Base-by-base conservation (phyloP, 805 yeast genomes). In the Barnettozyma sucrosica region DNA sequence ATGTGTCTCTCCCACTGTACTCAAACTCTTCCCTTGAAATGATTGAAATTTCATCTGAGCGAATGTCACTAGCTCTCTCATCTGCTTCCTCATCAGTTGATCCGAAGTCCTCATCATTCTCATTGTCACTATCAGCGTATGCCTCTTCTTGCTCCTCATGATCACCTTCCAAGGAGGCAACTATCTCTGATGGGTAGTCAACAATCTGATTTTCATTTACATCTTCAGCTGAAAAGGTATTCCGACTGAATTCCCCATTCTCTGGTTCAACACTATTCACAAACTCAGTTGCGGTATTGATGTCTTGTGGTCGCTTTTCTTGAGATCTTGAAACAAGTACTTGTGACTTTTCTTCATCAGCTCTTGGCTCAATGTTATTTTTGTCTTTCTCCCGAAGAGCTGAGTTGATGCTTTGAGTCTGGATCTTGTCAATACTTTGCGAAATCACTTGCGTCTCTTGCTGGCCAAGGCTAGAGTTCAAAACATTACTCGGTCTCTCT, bases 1-100 rank as follows among this genome's bases (percentile, higher is more conserved):
- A 21, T 3, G 46, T 18, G 23, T 42, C 46, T 30, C 33, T 45
- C 25, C 41, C 44, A 24, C 16, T 18, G 9, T 30, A 36, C 13
- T 36, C 28, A 20, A 20, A 36, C 19, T 42, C 46, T 16, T 42
- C 46, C 28, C 36, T 23, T 4, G 44, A 34, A 5, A 39, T 16
- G 13, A 44, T n/a, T 7, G 20, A 18, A 19, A 39, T 32, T 6
- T 33, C 41, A 40, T 39, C 48, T 5, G 34, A 38, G 38, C 38
- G 38, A 32, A 28, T 14, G 9, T 41, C 43, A n/a, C 19, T 11
- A 7, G 7, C 7, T 28, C 7, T n/a, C 14, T 28, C 32, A 39
- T 26, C 20, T 13, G 21, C 13, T 18, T 26, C 23, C 14, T 18
- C 20, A 7, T 26, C 42, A 39, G 30, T 4, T 19, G 24, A 26